Evolutionary conservation across 2,329 filamentous ascomycete species (phyloP).

Genomic region (Colletotrichum melonis): DNA sequence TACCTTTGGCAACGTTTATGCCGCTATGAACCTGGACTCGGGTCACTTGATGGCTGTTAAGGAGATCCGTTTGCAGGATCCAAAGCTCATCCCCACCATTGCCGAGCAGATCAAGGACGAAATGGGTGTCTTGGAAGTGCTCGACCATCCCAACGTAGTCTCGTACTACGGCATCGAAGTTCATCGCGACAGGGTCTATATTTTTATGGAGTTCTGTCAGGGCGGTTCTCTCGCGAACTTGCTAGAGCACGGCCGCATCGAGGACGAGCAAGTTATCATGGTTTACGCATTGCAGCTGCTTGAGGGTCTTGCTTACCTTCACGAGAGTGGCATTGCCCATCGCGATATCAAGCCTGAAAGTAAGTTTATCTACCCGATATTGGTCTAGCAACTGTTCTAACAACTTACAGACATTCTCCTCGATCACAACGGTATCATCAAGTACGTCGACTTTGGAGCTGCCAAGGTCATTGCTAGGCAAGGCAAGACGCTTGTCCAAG

Average conservation of each 20-base stretch:
- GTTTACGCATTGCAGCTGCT: constrained; percentile 95
- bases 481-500: constrained; percentile 83
- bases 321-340: constrained; percentile 91
- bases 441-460: constrained; percentile 98
- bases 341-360: constrained; percentile 98
- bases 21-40: constrained; percentile 95
- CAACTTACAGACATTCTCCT: constrained; percentile 81
- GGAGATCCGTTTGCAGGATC: constrained; percentile 96
- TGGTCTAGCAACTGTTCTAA: constrained; percentile 33
- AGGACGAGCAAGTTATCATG: constrained; percentile 97
- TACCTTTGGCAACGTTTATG: constrained; percentile 97
- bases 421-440: constrained; percentile 98
- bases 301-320: constrained; percentile 92
- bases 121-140: constrained; percentile 94
- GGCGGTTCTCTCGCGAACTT: constrained; percentile 91
- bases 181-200: constrained; percentile 98
- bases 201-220: constrained; percentile 99
- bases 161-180: constrained; percentile 99
- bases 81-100: constrained; percentile 93
- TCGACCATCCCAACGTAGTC: constrained; percentile 98
- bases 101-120: constrained; percentile 95
- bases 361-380: constrained; percentile 57
- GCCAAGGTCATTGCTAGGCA: constrained; percentile 97
- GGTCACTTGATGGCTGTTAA: constrained; percentile 98
- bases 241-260: constrained; percentile 94